Conservation (phyloP, 768 basidiomycete species). For the Lentinula sp. region DNA sequence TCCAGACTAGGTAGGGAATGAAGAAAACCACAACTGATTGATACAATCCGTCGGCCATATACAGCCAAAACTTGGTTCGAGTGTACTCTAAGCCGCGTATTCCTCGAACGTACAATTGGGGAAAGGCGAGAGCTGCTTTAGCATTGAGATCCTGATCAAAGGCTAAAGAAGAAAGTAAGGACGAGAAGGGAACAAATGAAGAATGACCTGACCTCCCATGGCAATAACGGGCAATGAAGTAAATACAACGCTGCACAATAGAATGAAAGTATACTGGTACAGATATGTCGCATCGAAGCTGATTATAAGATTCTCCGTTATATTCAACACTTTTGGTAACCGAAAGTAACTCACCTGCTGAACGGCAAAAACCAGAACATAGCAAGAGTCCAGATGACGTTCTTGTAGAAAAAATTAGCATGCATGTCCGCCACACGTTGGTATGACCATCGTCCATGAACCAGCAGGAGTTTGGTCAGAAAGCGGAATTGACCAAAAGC, state of each 20-base stretch:
- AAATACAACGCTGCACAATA: slow-evolving; percentile 88
- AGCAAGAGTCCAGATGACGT: slow-evolving; percentile 88
- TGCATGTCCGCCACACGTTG: slow-evolving; percentile 96
- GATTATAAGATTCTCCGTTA: neutral
- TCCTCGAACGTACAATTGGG: slow-evolving; percentile 92
- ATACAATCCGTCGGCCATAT: slow-evolving; percentile 92
- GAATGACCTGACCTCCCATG: slow-evolving; percentile 62
- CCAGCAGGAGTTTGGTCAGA: slow-evolving; percentile 83
- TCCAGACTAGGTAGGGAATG: slow-evolving; percentile 76
- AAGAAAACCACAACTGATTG: slow-evolving; percentile 86
- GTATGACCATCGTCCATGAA: slow-evolving; percentile 97
- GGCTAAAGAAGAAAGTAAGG: slow-evolving; percentile 35
- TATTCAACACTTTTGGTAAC: neutral
- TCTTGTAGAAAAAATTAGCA: slow-evolving; percentile 99
- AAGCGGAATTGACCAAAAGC: slow-evolving; percentile 97
- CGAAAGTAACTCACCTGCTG: slow-evolving; percentile 53
- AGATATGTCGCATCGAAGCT: slow-evolving; percentile 94
- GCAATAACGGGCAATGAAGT: slow-evolving; percentile 90
- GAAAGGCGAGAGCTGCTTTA: slow-evolving; percentile 84
- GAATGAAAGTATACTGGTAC: slow-evolving; percentile 91
- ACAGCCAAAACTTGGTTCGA: slow-evolving; percentile 85
- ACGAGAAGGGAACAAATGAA: slow-evolving; percentile 1
- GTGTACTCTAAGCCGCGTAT: slow-evolving; percentile 94
- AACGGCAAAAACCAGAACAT: slow-evolving; percentile 93
- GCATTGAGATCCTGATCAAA: slow-evolving; percentile 96